Evolutionary conservation across 2,329 filamentous ascomycete genomes (phyloP), one percentile per base, ranked within the genome.

Genomic region (Monilinia polystroma): DNA sequence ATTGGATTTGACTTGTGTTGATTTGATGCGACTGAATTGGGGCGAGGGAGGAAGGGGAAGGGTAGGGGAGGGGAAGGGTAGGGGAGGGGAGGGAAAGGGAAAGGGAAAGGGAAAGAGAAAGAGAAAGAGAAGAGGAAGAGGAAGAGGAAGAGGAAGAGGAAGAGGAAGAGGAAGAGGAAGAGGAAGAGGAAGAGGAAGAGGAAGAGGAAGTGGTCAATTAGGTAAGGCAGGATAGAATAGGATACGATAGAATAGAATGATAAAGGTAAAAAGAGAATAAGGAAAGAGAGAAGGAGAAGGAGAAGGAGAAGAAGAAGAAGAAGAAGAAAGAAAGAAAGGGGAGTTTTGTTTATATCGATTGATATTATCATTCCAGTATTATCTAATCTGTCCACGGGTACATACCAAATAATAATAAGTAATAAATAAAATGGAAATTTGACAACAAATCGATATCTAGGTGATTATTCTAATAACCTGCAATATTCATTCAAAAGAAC

Each of bases 361-460:
- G n/a, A 23, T 23, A 51, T 51, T 51, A 51, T 51, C 8, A 23
- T 47, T 47, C 1, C 10, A n/a, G 20, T 20, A 7, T 47, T 47
- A 8, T 29, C 26, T 58, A 23, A 4, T 35, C 51, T 35, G 7
- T 35, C 32, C 32, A 35, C 1, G 5, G 7, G 29, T 52, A 52
- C 52, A 32, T 52, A 52, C 23, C 23, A 23, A 23, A 23, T 23
- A 23, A 18, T 16, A 16, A 18, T 45, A 45, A 35, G 5, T 35
- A 35, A 35, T 35, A 35, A 35, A 35, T 35, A 35, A 35, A 53
- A 23, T 63, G 5, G 23, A 62, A 49, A 63, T 41, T 47, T 51
- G 59, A 63, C 59, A 63, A 53, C 59, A 63, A 53, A 63, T 63
- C 59, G n/a, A 29, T 52, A 8, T 23, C 23, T 23, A 23, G 23